Base-by-base conservation (phyloP, 495 filamentous ascomycete species). In the Aspergillus baeticus region DNA sequence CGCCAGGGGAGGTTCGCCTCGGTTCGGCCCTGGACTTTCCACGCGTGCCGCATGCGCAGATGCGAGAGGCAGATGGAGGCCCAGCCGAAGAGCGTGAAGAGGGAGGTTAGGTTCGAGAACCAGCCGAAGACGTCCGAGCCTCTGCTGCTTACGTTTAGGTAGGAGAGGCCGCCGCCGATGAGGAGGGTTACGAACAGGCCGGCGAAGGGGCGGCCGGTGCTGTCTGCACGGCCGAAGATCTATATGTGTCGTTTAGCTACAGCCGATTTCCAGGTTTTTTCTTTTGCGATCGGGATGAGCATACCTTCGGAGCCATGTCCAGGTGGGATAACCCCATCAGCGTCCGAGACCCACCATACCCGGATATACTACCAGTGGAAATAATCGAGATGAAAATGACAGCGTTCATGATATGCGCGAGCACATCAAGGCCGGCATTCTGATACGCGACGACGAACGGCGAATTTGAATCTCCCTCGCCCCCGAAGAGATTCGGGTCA, bases 1-100 rank as follows among this genome's bases (percentile, higher is more conserved):
- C 56, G 74, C 77, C 85, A 92, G 2, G 88, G 87, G 22, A 92
- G 78, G 66, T 91, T 86, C 20, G 86, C 80, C 0, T 86, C 57
- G n/a, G 66, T 63, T 37, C 80, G 80, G 20, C 84, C 87, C 18
- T 88, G 83, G 41, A 71, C 60, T 13, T 70, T 75, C 87, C 87
- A 91, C 14, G 84, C 85, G 22, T 57, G 60, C 22, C 86, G 83
- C 74, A 88, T 87, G 6, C 77, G 77, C 50, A 83, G 72, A 51
- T 84, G 81, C 1, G 81, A 72, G 18, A 83, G 58, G 59, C 76
- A 82, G 58, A 85, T 84, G 31, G 67, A 74, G 11, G 74, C 80
- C 77, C 80, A 84, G 4, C 77, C 78, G 61, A 84, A 83, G 31
- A 86, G 74, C 7, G 80, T 76, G 13, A 78, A 69, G 6, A 85